Evolutionary conservation across 148 eudicot species (phyloP), one percentile per base, ranked within the genome.

Genomic region (Selenicereus undatus): DNA sequence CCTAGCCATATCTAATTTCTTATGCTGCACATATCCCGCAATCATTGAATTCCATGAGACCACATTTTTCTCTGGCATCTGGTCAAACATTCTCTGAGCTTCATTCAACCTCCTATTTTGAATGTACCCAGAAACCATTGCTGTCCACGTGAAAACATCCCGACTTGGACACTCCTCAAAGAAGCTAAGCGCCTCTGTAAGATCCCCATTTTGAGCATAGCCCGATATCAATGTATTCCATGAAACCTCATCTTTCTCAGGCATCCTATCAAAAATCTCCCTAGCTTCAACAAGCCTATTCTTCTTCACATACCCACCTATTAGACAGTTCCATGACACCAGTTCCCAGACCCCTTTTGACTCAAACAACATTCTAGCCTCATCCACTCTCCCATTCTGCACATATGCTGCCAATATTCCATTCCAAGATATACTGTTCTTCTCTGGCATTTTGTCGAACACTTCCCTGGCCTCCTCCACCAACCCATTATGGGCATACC

Each of bases 241-340:
- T 2, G 91, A 89, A 78, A 89, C 85, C 79, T 76, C 87, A 83
- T 89, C 89, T 73, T 83, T 89, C 60, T 79, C 24, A 4, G 79
- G 85, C 91, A 89, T 89, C 60, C 76, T 75, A 65, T 89, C 87
- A 74, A 89, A 89, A 79, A 88, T 66, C 20, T 39, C 70, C 80
- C 82, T 89, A 27, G 90, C 91, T 52, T 86, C 86, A 74, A 75
- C 83, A 60, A 89, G 29, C 84, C 83, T 84, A 83, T 83, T 88
- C 83, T 82, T 86, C 85, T 81, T 88, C 82, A 89, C 87, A 86
- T 73, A 88, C 4, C 91, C 91, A 74, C 90, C 89, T 84, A 89
- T 88, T 82, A 89, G 77, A 85, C 90, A 88, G 36, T 89, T 89
- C 91, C 91, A 89, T 69, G 91, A 84, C 76, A 87, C 88, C 65